These are phyloP conservation scores for Thermomucor indicae-seudaticae DNA, from an alignment of 371 early-diverging fungal genomes.

Conservation along the genomic window DNA sequence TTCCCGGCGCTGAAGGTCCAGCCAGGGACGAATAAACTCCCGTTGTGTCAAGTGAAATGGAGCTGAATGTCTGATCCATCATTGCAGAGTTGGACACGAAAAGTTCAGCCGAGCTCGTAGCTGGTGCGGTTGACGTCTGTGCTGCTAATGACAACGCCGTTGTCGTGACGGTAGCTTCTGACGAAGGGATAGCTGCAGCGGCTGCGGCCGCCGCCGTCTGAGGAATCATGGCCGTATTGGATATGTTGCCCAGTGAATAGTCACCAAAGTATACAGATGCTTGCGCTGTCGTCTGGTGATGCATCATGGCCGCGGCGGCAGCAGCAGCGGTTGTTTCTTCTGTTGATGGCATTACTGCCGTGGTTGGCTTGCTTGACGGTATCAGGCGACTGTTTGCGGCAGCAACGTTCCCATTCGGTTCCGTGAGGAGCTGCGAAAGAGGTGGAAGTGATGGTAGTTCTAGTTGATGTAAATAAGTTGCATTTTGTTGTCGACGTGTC, in stretches of 20 bases:
- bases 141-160: background rate
- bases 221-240: background rate
- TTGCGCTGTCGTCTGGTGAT: background rate
- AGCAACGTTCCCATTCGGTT: background rate
- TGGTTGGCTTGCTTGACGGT: background rate
- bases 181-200: constrained; percentile 1
- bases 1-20: background rate
- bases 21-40: background rate
- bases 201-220: constrained; percentile 1
- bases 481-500: constrained; percentile 31
- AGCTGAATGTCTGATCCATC: background rate
- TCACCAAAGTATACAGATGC: background rate
- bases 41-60: background rate
- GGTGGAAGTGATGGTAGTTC: constrained; percentile 32
- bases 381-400: background rate
- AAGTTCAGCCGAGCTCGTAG: background rate
- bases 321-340: background rate
- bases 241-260: background rate
- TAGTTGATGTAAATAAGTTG: constrained; percentile 25
- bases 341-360: background rate
- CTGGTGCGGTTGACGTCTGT: too few species aligned
- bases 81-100: background rate
- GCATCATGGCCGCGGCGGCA: background rate
- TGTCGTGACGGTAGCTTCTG: too few species aligned
- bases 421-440: constrained; percentile 23